Base-by-base conservation (phyloP, 805 yeast genomes). In the Saccharomyces mikatae region DNA sequence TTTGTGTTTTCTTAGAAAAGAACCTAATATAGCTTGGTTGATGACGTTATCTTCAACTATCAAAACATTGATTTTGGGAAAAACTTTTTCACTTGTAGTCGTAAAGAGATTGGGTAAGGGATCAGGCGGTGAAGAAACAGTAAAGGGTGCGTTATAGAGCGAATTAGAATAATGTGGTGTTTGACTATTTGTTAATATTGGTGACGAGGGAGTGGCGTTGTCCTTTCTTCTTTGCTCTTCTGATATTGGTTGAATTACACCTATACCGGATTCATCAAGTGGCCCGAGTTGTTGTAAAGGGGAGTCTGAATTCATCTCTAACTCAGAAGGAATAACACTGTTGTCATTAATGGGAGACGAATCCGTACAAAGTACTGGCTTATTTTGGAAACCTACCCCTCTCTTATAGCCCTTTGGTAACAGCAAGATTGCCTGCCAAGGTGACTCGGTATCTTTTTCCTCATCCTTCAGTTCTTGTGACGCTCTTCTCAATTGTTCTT, bases 1-100 rank as follows among this genome's bases (percentile, higher is more conserved):
- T 55, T 87, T 81, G 64, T 92, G 92, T 59, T 89, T 86, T 60
- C 89, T 80, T 69, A 94, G 75, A 63, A 90, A 92, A 14, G 95
- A 87, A 17, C 91, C 94, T 68, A 94, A 76, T 76, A 94, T 91
- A 50, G 88, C 87, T 72, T 89, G 95, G 71, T 94, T 94, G 64
- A 94, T 91, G 41, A 90, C 85, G 70, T 94, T 94, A 75, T 94
- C 99, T 70, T 94, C 99, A 9, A 94, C 99, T 46, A 94, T 91
- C 52, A 94, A 73, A 1, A 94, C 96, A 46, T 89, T 89, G 46
- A 94, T 85, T 57, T 89, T 87, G 0, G 97, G 96, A 21, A 92
- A 77, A 22, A 94, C 91, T 52, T 83, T 85, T 17, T 74, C 74
- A 64, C 71, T 69, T 17, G 76, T 70, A 2, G 58, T 48, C 24